Base-by-base conservation (phyloP, 306 rosid genomes). In the Castanopsis chinensis region DNA sequence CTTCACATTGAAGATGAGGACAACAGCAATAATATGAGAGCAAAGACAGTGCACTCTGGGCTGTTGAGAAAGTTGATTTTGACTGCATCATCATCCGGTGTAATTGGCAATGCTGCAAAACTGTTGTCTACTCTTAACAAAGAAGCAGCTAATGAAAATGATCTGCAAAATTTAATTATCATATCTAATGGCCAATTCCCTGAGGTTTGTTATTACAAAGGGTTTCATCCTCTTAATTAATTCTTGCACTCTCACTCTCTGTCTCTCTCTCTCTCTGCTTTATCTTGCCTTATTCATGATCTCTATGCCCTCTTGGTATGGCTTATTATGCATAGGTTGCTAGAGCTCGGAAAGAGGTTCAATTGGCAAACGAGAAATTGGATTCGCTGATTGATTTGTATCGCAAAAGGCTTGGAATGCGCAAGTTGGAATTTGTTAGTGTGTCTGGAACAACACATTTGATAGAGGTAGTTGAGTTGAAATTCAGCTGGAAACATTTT, bases 361-460 rank as follows among this genome's bases (percentile, higher is more conserved):
- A 87, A 80, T 58, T 83, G 83, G 89, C 91, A 68, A 82, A 53
- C 53, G 92, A 92, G 76, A 86, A 90, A 78, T 85, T 93, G 88
- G 89, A 95, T 77, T 83, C 88, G 13, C 83, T 91, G 84, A 85
- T 93, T 70, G 78, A 58, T 78, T 58, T 93, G 71, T 92, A 86
- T 79, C 93, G 97, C 82, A 93, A 91, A 84, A 89, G 55, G 76
- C 87, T 95, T 84, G 85, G 92, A 77, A 86, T 83, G 87, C 76
- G 73, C 81, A 91, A 70, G 69, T 87, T 95, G 92, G 94, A 92
- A 84, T 95, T 93, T 77, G 54, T 75, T 35, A 83, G 86, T 78
- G 92, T 95, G 77, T 93, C 97, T 79, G 99, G 99, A 80, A 81
- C 80, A 67, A 93, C 93, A 23, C 98, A 93, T 91, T 87, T 93